Evolutionary conservation across 2,329 filamentous ascomycete genomes (phyloP).

Genomic region (Alternaria incomplexa): DNA sequence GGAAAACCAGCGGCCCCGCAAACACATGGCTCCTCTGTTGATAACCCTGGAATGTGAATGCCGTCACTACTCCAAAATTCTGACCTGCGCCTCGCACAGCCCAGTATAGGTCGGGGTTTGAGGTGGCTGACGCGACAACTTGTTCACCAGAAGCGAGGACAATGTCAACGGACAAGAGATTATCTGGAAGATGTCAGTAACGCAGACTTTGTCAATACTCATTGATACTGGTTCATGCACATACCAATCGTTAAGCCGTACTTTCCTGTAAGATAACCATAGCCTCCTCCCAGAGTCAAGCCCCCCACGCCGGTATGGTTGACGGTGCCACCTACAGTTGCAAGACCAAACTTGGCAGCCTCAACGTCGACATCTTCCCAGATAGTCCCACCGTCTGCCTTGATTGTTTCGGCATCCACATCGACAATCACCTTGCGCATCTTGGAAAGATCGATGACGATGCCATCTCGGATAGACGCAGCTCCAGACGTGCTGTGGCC

Average conservation of each 20-base stretch:
- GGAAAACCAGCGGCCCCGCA: conserved; percentile 47
- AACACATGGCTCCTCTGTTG: conserved; percentile 41
- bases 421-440: conserved; percentile 61
- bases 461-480: conserved; percentile 58
- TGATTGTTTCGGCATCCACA: conserved; percentile 52
- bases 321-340: conserved; percentile 67
- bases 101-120: conserved; percentile 46
- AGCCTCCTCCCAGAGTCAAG: conserved; percentile 61
- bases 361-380: conserved; percentile 64
- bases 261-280: conserved; percentile 61
- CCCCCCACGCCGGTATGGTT: conserved; percentile 68
- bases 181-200: conserved; percentile 27
- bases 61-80: conserved; percentile 47
- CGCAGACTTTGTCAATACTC: background rate
- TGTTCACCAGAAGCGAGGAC: conserved; percentile 47
- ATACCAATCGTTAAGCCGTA: conserved; percentile 62
- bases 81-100: conserved; percentile 48
- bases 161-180: conserved; percentile 45
- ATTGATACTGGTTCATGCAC: background rate
- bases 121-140: conserved; percentile 36
- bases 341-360: conserved; percentile 58
- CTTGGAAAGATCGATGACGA: conserved; percentile 62
- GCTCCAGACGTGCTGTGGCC: conserved; percentile 63
- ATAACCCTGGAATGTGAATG: conserved; percentile 52
- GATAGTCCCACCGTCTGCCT: conserved; percentile 58